Evolutionary conservation across 306 rosid species (phyloP).

Genomic region (Heteromeles arbutifolia): DNA sequence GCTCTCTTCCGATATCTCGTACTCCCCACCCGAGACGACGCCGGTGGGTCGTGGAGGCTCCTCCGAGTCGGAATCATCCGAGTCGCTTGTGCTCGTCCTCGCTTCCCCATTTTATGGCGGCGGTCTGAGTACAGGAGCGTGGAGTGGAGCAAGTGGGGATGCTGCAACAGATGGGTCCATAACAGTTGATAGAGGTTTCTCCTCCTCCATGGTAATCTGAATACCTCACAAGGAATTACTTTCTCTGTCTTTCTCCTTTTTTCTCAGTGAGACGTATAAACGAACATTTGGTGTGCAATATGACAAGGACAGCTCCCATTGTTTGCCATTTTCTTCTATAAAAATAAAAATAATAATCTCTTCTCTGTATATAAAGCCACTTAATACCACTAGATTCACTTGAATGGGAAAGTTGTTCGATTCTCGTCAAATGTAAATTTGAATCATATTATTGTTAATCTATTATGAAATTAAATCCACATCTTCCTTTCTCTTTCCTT

Average conservation of each 20-base stretch:
- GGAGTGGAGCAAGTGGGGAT: constrained; percentile 22
- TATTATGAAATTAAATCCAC: too few relatives aligned
- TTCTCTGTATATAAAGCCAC: too few relatives aligned
- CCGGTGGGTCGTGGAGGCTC: constrained; percentile 29
- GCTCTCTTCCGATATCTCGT: constrained; percentile 87
- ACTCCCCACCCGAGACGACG: constrained; percentile 40
- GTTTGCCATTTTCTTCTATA: too few relatives aligned
- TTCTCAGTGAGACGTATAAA: neutral
- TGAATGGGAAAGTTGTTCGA: too few relatives aligned
- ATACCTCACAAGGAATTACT: neutral
- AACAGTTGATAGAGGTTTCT: constrained; percentile 17
- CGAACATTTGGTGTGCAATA: neutral
- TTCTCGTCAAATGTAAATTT: too few relatives aligned
- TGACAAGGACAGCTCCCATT: too few relatives aligned
- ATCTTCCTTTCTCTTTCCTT: rapidly evolving
- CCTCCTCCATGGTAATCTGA: constrained; percentile 45
- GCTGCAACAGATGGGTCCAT: neutral
- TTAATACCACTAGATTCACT: too few relatives aligned
- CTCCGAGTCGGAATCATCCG: constrained; percentile 54
- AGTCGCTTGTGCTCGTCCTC: constrained; percentile 43
- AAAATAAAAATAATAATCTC: too few relatives aligned
- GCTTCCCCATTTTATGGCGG: constrained; percentile 55
- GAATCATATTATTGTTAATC: too few relatives aligned
- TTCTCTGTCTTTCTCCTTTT: neutral
- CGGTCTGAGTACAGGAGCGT: constrained; percentile 50